Evolutionary conservation across 768 basidiomycete species (phyloP).

Genomic region (Tylopilus plumbeoviolaceoides): DNA sequence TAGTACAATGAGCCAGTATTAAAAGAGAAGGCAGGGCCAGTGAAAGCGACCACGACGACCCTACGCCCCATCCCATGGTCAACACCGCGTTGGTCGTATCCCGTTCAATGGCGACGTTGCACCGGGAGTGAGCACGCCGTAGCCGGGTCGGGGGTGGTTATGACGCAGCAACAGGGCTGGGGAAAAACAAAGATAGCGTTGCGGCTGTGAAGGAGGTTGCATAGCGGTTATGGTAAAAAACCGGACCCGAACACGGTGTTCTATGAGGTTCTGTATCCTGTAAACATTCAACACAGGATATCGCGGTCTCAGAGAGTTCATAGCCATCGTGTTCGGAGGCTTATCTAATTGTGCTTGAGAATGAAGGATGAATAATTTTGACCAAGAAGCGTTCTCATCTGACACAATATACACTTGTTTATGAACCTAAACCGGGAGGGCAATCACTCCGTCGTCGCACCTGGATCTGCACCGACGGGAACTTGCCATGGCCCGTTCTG

Average conservation of each 20-base stretch:
- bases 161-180: too few species aligned
- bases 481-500: conserved; percentile 22
- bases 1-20: conserved; percentile 5
- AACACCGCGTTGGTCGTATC: too few species aligned
- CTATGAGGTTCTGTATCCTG: neutral
- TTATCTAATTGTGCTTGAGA: conserved; percentile 29
- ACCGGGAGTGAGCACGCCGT: too few species aligned
- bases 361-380: conserved; percentile 19
- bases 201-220: conserved; percentile 7
- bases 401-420: conserved; percentile 14
- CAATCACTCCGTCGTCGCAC: conserved; percentile 24
- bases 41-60: too few species aligned
- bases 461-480: conserved; percentile 27
- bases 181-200: neutral
- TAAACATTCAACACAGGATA: conserved; percentile 17
- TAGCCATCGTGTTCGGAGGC: conserved; percentile 27
- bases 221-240: conserved; percentile 13
- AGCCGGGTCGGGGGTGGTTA: too few species aligned
- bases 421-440: conserved; percentile 14
- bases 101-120: too few species aligned
- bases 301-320: conserved; percentile 3
- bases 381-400: conserved; percentile 14
- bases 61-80: too few species aligned
- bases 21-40: neutral
- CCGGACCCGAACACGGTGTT: conserved; percentile 16